Base-by-base conservation (phyloP, 129 eudicot genomes). In the Glebionis coronaria region DNA sequence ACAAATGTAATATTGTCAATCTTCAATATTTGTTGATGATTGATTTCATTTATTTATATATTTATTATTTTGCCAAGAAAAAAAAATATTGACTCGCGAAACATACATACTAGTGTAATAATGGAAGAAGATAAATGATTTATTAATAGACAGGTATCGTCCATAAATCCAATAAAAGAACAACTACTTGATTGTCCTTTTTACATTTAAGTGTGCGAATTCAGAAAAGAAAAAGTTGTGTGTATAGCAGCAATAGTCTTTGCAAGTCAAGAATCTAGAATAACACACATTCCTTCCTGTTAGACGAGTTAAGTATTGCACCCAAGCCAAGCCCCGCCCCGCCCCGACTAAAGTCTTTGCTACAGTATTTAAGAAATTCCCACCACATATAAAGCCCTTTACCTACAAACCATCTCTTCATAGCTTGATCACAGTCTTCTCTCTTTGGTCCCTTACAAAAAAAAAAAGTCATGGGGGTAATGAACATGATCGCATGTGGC, bases 221-320 rank as follows among this genome's bases (percentile, higher is more conserved):
- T n/a, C 63, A 44, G 23, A 66, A 19, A 20, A 28, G 19, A 54
- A 44, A 52, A 16, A 63, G 57, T 38, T 29, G 78, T 54, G 70
- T 62, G 63, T 53, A n/a, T 54, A 63, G 2, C 27, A 59, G n/a
- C n/a, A 44, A n/a, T 44, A 28, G 65, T 18, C 51, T 65, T 65
- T 12, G 56, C 78, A 73, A 73, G 78, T 65, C 66, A 73, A 73
- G 78, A 73, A 73, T 73, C 66, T 44, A 4, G 51, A 55, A 44
- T 16, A 72, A 70, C 1, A 59, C 16, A 64, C 66, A 64, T 47
- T 64, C 31, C 29, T 42, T 18, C 27, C 40, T 62, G n/a, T n/a
- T n/a, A n/a, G n/a, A n/a, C n/a, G n/a, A n/a, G n/a, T n/a, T n/a
- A n/a, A n/a, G n/a, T n/a, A n/a, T n/a, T n/a, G n/a, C n/a, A n/a